Evolutionary conservation across 139 green algal genomes (phyloP).

Genomic region (Coccomyxa sp.): DNA sequence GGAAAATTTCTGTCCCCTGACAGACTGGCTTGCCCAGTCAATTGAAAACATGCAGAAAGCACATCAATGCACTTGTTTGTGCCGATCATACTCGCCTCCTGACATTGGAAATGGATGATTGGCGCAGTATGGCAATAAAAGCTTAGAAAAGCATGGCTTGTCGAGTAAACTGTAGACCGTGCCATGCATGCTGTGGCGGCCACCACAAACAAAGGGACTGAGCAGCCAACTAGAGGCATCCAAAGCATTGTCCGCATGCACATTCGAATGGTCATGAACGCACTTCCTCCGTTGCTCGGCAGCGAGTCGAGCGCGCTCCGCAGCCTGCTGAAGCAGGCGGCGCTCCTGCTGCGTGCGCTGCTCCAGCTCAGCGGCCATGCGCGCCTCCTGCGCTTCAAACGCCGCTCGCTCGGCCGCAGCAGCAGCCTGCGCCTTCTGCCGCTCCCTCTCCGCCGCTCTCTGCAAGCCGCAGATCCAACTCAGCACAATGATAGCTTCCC

Average conservation of each 20-base stretch:
- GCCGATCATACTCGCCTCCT: no score
- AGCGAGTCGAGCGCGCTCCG: background rate
- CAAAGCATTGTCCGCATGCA: background rate
- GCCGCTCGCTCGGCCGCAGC: background rate
- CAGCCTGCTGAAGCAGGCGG: background rate
- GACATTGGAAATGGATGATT: no score
- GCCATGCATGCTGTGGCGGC: background rate
- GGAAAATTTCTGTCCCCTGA: no score
- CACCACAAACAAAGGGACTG: background rate
- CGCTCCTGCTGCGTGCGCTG: conserved; percentile 2
- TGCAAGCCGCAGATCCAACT: background rate
- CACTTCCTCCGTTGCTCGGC: background rate
- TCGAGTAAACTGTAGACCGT: no score
- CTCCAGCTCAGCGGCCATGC: conserved; percentile 1
- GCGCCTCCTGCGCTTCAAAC: conserved; percentile 5
- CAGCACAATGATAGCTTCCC: background rate
- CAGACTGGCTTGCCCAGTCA: no score
- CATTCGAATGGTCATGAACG: no score
- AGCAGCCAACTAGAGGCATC: no score
- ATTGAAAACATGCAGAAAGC: no score
- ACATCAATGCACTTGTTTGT: no score
- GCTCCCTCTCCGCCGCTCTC: background rate
- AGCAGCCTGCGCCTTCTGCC: background rate
- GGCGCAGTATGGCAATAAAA: no score
- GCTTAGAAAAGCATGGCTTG: no score